phyloP scores from a whole-genome alignment of 768 basidiomycete species.

The Leccinellum luteum region DNA sequence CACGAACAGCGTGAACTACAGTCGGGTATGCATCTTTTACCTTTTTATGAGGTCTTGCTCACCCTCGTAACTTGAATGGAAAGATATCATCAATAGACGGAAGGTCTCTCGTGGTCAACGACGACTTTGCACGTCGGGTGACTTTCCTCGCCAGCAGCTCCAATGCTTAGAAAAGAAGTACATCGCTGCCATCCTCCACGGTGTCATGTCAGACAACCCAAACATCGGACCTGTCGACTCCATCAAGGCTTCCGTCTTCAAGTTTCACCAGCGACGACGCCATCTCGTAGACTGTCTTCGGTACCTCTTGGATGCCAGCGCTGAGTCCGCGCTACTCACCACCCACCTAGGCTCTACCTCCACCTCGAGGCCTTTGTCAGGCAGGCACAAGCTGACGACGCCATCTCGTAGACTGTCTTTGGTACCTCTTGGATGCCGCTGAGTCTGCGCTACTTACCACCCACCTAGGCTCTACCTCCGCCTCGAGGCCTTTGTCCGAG shows the following conservation, averaged over 20 bases:
- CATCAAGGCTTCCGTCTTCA: conserved; percentile 63
- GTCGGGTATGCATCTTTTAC: too few species aligned
- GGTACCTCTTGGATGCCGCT: too few species aligned
- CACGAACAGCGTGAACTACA: too few species aligned
- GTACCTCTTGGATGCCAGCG: conserved; percentile 65
- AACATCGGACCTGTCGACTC: conserved; percentile 52
- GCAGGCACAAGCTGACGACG: too few species aligned
- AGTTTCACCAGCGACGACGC: conserved; percentile 68
- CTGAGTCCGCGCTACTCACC: conserved; percentile 45
- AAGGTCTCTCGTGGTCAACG: too few species aligned
- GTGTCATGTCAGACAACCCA: conserved; percentile 60
- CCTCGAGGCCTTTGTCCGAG: too few species aligned
- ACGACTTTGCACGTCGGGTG: conserved; percentile 67
- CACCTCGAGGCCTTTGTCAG: conserved; percentile 55
- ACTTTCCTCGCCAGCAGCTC: conserved; percentile 81
- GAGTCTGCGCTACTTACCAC: too few species aligned
- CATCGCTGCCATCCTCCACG: conserved; percentile 67
- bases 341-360: conserved; percentile 46
- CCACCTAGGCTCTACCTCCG: too few species aligned
- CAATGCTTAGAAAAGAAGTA: conserved; percentile 82
- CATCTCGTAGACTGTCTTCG: conserved; percentile 69
- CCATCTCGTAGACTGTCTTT: too few species aligned
- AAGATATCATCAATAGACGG: too few species aligned
- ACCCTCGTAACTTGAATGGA: too few species aligned
- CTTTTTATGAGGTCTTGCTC: too few species aligned